Evolutionary conservation across 108 stramenopile species (phyloP), one percentile per base, ranked within the genome.

Genomic region (Nitzschia inconspicua): DNA sequence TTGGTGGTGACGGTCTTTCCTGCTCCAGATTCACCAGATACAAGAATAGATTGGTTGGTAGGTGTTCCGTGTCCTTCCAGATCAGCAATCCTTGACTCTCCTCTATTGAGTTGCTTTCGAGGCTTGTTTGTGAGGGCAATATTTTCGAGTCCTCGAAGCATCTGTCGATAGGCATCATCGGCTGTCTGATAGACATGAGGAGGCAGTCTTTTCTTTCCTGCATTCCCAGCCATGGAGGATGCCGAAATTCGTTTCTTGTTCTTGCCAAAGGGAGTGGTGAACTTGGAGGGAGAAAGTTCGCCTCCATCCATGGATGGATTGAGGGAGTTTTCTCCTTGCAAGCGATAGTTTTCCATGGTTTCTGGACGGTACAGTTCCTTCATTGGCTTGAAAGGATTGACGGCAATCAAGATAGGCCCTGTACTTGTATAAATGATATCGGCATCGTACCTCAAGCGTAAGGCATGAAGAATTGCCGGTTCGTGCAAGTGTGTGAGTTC

Each of bases 1-100:
- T 98, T 98, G 63, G 93, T 95, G 8, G 96, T 96, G 60, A 97
- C 97, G 6, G 96, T 98, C 78, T 97, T 98, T 16, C 96, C 97
- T 11, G 97, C 97, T 7, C 97, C 97, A 50, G 77, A 80, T 71
- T 98, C 97, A 39, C 96, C 97, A 2, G 74, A 78, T 4, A 98
- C 95, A n/a, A 98, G 77, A 46, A 98, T 95, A 37, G 80, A 77
- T 67, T 96, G 97, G 47, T 95, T 83, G 26, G 79, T 62, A 7
- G 80, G 88, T 26, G 51, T 29, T 19, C n/a, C n/a, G n/a, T n/a
- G n/a, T n/a, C n/a, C n/a, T n/a, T n/a, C n/a, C n/a, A 28, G 25
- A 54, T 54, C 53, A 0, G 19, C 16, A 26, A 57, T 39, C 24
- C 64, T 32, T 50, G 60, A 40, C 43, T 43, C 3, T 43, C 41